A percentile compares a stretch with the other conserved stretches of the same genome.
These are phyloP conservation scores for Alternaria brassicicola DNA, from an alignment of 2,329 filamentous ascomycete genomes.

Conservation along the genomic window DNA sequence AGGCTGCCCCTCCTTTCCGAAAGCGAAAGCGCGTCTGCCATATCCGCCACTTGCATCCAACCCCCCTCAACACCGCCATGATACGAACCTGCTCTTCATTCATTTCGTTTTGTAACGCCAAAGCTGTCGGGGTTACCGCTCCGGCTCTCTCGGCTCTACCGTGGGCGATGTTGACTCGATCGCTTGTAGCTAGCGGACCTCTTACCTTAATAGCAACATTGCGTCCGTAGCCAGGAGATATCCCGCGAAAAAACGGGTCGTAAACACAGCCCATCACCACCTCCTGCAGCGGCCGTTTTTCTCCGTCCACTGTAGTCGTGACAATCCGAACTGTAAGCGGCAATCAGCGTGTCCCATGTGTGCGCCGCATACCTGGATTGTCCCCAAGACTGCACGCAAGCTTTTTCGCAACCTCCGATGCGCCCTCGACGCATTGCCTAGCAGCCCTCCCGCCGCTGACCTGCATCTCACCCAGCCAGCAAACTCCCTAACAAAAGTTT, in stretches of 20 bases:
- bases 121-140: background rate
- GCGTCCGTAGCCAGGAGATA: background rate
- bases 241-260: slow-evolving; percentile 1
- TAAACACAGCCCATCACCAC: background rate
- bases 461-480: slow-evolving; percentile 1
- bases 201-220: slow-evolving; percentile 4
- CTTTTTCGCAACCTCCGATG: background rate
- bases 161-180: background rate
- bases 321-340: slow-evolving; percentile 11
- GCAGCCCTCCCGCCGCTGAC: background rate
- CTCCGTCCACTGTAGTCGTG: slow-evolving; percentile 1
- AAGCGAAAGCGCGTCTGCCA: background rate
- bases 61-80: background rate
- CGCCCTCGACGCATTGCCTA: background rate
- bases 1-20: background rate
- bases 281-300: slow-evolving; percentile 2
- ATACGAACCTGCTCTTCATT: background rate
- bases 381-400: background rate
- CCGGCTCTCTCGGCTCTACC: slow-evolving; percentile 1
- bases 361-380: slow-evolving; percentile 7
- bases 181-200: slow-evolving; percentile 1
- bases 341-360: background rate
- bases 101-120: background rate
- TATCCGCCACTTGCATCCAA: background rate
- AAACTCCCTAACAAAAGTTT: background rate